A percentile compares a stretch with the other conserved stretches of the same genome.
Conservation (phyloP, 2,329 filamentous ascomycete genomes). For the Chrysoporthe deuterocubensis region DNA sequence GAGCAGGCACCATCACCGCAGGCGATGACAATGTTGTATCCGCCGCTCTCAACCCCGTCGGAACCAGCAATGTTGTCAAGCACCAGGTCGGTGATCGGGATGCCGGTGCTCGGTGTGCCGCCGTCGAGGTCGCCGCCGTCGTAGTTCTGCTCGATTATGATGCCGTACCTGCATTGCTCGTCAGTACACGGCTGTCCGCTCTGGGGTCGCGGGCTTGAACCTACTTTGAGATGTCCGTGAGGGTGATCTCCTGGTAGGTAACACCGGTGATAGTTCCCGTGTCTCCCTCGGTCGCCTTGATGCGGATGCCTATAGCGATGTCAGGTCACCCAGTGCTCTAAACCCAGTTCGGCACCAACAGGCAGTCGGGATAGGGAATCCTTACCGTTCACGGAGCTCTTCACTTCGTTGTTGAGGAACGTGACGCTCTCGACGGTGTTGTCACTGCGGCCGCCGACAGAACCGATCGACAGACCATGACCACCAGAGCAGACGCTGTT, state of each 20-base stretch:
- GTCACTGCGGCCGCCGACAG: conserved; percentile 56
- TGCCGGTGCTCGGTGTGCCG: conserved; percentile 21
- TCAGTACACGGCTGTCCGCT: not conserved
- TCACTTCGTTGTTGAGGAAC: conserved; percentile 51
- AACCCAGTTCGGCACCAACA: not conserved
- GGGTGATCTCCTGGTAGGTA: conserved; percentile 26
- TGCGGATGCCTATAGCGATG: conserved; percentile 19
- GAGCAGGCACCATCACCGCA: conserved; percentile 24
- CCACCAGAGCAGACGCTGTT: conserved; percentile 51
- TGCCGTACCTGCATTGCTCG: conserved; percentile 19
- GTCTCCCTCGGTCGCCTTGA: conserved; percentile 26
- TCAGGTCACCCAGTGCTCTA: conserved; percentile 19
- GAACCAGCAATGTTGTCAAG: conserved; percentile 23
- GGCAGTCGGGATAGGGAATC: not conserved
- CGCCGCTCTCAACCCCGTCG: conserved; percentile 22
- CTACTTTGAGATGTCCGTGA: conserved; percentile 26
- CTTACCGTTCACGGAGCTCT: conserved; percentile 55
- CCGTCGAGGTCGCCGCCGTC: conserved; percentile 26
- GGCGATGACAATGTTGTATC: conserved; percentile 25
- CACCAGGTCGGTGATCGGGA: conserved; percentile 27
- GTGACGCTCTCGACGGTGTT: conserved; percentile 56
- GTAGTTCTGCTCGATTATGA: conserved; percentile 30
- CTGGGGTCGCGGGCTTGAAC: not conserved
- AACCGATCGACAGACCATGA: conserved; percentile 61
- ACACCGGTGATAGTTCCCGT: conserved; percentile 25